Evolutionary conservation across 2,329 filamentous ascomycete species (phyloP), one percentile per base, ranked within the genome.

Genomic region (Talaromyces sp.): DNA sequence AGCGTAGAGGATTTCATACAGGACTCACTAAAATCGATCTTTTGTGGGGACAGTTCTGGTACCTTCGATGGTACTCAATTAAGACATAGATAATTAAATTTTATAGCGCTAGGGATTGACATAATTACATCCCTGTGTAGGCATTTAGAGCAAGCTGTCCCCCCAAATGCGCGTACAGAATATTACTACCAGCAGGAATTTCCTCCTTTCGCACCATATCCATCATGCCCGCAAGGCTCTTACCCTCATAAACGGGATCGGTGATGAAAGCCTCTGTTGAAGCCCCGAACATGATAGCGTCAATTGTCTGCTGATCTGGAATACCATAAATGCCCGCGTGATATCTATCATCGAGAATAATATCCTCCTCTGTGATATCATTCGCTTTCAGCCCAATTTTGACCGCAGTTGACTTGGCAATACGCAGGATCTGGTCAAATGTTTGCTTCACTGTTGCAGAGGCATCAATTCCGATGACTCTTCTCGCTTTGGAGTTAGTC

Each of bases 191-290:
- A 3, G 77, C 60, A 5, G 41, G 75, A 65, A 91, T 87, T 73
- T 88, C 85, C 0, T 85, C 88, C 60, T 83, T 85, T 68, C 79
- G 83, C 19, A 90, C 85, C 79, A 91, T 78, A 73, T 88, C 87
- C 69, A 91, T 85, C 87, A 91, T 84, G 0, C 89, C 89, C 3
- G 88, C 88, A 74, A 92, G 78, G 69, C 86, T 90, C 84, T 92
- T 92, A 1, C 90, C 90, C 77, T 91, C 89, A 71, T 92, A 92
- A 1, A 92, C 89, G 0, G 89, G 89, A 72, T 92, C 89, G 0
- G 89, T 91, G 68, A 92, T 89, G 70, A 92, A 88, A 0, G 85
- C 89, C 78, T 92, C 90, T 1, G 86, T 90, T 66, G 80, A 75
- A 0, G 89, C 89, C 5, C 86, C 87, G 72, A 90, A 87, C 74